Evolutionary conservation across 1,284 basidiomycete species (phyloP).

Genomic region (Cryptococcus sp.): DNA sequence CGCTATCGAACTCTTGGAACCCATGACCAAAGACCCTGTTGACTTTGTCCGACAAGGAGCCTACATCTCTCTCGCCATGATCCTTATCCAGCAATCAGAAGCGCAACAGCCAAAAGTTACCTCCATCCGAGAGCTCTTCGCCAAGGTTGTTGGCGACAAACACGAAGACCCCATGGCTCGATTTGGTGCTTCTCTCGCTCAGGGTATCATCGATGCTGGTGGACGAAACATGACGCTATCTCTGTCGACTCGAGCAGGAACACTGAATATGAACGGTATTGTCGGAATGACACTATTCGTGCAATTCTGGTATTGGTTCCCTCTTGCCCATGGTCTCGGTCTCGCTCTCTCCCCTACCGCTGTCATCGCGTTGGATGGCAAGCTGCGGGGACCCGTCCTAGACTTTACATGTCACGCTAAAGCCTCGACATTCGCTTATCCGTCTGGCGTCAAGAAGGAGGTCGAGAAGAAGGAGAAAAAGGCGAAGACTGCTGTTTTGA

Average conservation of each 20-base stretch:
- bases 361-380: conserved; percentile 79
- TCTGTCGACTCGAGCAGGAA: conserved; percentile 84
- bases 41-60: conserved; percentile 98
- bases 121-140: conserved; percentile 72
- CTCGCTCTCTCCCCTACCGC: conserved; percentile 90
- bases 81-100: conserved; percentile 91
- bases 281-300: conserved; percentile 94
- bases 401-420: conserved; percentile 81
- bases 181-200: conserved; percentile 88
- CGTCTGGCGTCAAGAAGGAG: conserved; percentile 72
- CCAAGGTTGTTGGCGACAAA: conserved; percentile 86
- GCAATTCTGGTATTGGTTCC: conserved; percentile 99
- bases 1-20: conserved; percentile 88
- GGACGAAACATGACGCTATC: conserved; percentile 92
- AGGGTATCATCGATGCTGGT: conserved; percentile 93
- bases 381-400: conserved; percentile 84
- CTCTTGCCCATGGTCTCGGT: conserved; percentile 86
- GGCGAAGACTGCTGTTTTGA: conserved; percentile 85
- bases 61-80: conserved; percentile 88
- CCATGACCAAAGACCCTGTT: conserved; percentile 92
- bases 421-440: conserved; percentile 86
- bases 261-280: conserved; percentile 79
- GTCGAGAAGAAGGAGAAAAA: conserved; percentile 87
- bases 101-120: conserved; percentile 75
- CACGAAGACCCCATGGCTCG: conserved; percentile 97